A percentile compares a stretch with the other conserved stretches of the same genome.
These are phyloP conservation scores for Tricholoma saponaceum DNA, from an alignment of 768 basidiomycete species.

Conservation along the genomic window DNA sequence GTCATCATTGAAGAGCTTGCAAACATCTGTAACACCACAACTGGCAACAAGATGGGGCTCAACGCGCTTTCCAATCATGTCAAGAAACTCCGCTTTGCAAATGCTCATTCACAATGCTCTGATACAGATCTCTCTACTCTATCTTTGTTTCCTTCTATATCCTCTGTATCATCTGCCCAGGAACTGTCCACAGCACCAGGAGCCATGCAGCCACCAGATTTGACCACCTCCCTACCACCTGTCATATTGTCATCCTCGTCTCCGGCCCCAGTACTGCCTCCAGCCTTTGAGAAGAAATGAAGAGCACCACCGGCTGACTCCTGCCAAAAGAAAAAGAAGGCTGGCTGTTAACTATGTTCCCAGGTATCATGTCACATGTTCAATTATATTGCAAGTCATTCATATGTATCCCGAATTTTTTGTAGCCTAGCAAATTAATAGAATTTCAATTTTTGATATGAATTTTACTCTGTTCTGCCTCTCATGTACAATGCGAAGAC, in stretches of 20 bases:
- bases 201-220: slow-evolving; percentile 13
- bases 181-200: background rate
- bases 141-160: no score
- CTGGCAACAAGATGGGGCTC: background rate
- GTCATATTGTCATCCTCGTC: background rate
- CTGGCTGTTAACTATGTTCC: background rate
- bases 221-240: no score
- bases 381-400: no score
- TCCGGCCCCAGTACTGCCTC: background rate
- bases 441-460: no score
- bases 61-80: background rate
- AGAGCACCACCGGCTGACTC: background rate
- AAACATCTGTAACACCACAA: background rate
- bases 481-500: no score
- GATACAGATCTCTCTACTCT: background rate
- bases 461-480: no score
- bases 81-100: background rate
- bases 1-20: background rate
- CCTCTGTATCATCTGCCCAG: no score
- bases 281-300: background rate
- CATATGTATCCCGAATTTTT: no score
- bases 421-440: no score
- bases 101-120: background rate
- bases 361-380: no score
- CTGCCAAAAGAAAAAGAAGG: background rate